Evolutionary conservation across 305 asterid genomes (phyloP).

Genomic region (Fraxinus paxiana): DNA sequence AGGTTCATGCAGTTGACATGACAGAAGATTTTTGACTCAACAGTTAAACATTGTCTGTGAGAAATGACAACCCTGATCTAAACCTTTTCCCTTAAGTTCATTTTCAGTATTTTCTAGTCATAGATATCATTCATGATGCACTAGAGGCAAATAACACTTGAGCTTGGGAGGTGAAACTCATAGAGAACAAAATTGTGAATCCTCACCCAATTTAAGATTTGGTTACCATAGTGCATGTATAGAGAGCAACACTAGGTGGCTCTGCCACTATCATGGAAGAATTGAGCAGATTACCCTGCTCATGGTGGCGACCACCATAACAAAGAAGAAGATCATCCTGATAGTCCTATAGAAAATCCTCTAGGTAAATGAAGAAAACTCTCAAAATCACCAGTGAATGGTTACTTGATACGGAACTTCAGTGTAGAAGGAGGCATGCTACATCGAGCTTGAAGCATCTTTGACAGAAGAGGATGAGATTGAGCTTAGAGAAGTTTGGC

Average conservation of each 20-base stretch:
- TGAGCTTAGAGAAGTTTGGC: not conserved
- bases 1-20: not conserved
- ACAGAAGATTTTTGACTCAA: not conserved
- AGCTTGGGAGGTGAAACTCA: not conserved
- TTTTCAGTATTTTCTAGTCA: not conserved
- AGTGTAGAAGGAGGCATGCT: not conserved
- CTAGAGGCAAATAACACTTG: not conserved
- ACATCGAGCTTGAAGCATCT: not conserved
- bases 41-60: not conserved
- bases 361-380: not conserved
- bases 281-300: not conserved
- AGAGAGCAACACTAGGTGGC: not conserved
- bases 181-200: not conserved
- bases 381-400: not conserved
- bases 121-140: not conserved
- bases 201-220: not conserved
- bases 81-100: not conserved
- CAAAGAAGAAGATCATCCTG: not conserved
- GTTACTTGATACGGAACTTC: too few relatives aligned
- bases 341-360: not conserved
- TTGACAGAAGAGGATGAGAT: not conserved
- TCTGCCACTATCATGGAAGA: not conserved
- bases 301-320: not conserved
- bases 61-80: not conserved
- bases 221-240: not conserved